phyloP scores from a whole-genome alignment of 2,329 filamentous ascomycete species.

The Sclerotinia sclerotiorum region DNA sequence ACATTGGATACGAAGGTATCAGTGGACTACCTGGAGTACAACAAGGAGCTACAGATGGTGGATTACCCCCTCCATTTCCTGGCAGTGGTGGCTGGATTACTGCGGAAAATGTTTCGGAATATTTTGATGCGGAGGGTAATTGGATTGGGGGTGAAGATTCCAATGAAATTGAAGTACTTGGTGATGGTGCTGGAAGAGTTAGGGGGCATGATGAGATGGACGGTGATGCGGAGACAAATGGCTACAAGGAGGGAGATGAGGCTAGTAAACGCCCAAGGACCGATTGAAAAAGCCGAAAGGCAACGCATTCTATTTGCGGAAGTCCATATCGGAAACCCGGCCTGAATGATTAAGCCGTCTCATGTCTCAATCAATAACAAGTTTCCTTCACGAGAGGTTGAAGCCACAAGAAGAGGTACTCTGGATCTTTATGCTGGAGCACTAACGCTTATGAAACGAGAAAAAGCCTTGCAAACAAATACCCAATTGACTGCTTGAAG shows the following conservation, averaged over 20 bases:
- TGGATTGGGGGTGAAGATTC: slow-evolving; percentile 56
- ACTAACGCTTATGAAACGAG: neutral
- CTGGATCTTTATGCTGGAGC: neutral
- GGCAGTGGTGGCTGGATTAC: slow-evolving; percentile 85
- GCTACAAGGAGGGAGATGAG: slow-evolving; percentile 45
- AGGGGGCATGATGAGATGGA: slow-evolving; percentile 56
- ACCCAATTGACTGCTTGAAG: neutral
- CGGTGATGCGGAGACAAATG: slow-evolving; percentile 41
- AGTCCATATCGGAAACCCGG: neutral
- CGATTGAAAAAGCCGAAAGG: neutral
- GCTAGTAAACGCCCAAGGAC: slow-evolving; percentile 17
- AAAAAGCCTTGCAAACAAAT: neutral
- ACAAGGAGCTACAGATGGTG: slow-evolving; percentile 49
- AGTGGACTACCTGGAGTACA: slow-evolving; percentile 59
- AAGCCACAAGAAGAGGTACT: neutral
- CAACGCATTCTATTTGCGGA: neutral
- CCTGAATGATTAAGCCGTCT: neutral
- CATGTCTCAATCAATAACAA: too few relatives aligned
- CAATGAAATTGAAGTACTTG: slow-evolving; percentile 49
- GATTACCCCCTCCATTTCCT: slow-evolving; percentile 65
- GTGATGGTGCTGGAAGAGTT: slow-evolving; percentile 63
- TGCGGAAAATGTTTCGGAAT: slow-evolving; percentile 84
- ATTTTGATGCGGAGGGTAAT: slow-evolving; percentile 77
- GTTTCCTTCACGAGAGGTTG: neutral
- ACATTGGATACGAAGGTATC: slow-evolving; percentile 50